Conservation (phyloP, 1,284 basidiomycete species). For the Dichomitus squalens region DNA sequence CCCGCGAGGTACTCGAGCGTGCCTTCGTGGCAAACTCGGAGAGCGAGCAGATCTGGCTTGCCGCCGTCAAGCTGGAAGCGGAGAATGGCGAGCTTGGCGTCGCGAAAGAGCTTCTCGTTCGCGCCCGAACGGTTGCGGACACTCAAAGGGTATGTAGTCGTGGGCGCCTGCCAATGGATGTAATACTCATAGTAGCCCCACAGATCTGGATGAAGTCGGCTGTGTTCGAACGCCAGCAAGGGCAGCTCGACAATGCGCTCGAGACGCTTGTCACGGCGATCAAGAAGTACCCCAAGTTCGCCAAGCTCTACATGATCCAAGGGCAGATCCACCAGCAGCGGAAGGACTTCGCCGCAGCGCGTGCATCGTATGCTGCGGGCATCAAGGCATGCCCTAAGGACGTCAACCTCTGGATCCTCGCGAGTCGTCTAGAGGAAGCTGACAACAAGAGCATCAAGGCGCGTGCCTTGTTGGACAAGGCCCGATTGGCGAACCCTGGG, state of each 20-base stretch:
- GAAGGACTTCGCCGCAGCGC: conserved; percentile 64
- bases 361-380: conserved; percentile 80
- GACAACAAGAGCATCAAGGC: conserved; percentile 91
- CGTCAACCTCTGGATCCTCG: conserved; percentile 85
- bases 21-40: conserved; percentile 96
- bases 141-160: conserved; percentile 76
- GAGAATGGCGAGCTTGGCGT: conserved; percentile 90
- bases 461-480: conserved; percentile 91
- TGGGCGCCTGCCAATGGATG: background rate
- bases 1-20: conserved; percentile 83
- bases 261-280: conserved; percentile 77
- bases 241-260: conserved; percentile 73
- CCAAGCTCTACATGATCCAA: conserved; percentile 96
- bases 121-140: conserved; percentile 88
- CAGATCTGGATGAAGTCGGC: conserved; percentile 99
- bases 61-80: conserved; percentile 94
- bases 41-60: conserved; percentile 96
- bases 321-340: conserved; percentile 83
- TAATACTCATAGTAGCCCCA: conserved; percentile 7
- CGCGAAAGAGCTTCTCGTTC: conserved; percentile 83
- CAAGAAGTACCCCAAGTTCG: conserved; percentile 80
- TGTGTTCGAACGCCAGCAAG: conserved; percentile 91
- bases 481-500: conserved; percentile 81
- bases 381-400: conserved; percentile 85
- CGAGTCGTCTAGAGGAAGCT: conserved; percentile 85